These are phyloP conservation scores for Saccharomycopsis hybrid DNA, from an alignment of 1,139 yeast genomes.

Conservation along the genomic window DNA sequence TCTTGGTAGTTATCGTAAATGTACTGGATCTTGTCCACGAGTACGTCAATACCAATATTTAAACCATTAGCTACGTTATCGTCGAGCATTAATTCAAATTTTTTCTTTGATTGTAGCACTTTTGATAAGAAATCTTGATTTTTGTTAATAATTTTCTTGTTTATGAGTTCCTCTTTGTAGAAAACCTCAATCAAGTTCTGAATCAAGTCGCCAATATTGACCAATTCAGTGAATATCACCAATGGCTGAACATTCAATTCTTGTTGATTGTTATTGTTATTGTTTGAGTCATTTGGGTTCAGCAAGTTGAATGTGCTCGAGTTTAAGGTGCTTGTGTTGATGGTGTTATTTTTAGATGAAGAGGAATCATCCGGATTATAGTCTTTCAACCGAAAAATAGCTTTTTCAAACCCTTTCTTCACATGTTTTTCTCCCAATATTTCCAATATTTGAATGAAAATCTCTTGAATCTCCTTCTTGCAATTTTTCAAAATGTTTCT, in stretches of 20 bases:
- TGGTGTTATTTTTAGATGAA: slow-evolving; percentile 24
- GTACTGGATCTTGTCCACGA: slow-evolving; percentile 68
- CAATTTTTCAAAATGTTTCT: slow-evolving; percentile 29
- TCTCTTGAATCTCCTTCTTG: slow-evolving; percentile 38
- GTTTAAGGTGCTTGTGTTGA: slow-evolving; percentile 8
- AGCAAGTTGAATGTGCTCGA: not conserved
- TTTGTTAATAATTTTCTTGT: slow-evolving; percentile 53
- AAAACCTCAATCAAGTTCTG: slow-evolving; percentile 91
- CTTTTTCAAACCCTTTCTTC: slow-evolving; percentile 75
- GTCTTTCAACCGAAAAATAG: slow-evolving; percentile 58
- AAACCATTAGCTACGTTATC: slow-evolving; percentile 89
- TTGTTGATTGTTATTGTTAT: slow-evolving; percentile 7
- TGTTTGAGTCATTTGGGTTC: not conserved
- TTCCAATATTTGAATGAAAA: slow-evolving; percentile 62
- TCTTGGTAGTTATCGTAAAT: slow-evolving; percentile 44
- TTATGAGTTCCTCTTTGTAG: slow-evolving; percentile 76
- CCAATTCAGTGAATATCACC: slow-evolving; percentile 80
- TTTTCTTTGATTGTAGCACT: slow-evolving; percentile 72
- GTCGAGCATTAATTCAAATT: slow-evolving; percentile 75
- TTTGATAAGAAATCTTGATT: slow-evolving; percentile 75
- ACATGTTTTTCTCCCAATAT: slow-evolving; percentile 69
- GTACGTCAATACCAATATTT: slow-evolving; percentile 81
- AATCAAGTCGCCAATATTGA: slow-evolving; percentile 86
- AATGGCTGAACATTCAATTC: slow-evolving; percentile 65
- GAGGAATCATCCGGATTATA: slow-evolving; percentile 55